Evolutionary conservation across 2,329 filamentous ascomycete genomes (phyloP).

Genomic region (Arthroderma uncinatum): DNA sequence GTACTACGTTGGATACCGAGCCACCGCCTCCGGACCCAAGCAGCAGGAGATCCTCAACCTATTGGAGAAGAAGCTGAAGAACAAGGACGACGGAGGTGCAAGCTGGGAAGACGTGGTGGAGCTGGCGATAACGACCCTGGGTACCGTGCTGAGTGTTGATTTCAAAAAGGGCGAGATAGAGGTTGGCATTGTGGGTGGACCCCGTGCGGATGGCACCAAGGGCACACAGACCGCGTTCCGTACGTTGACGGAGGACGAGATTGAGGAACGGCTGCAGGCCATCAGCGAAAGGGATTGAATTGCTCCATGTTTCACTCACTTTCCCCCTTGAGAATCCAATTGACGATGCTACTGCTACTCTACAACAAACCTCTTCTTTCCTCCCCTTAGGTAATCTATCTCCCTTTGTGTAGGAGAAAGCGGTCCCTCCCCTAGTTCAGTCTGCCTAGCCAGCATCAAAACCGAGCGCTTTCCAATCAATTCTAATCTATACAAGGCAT

Average conservation of each 20-base stretch:
- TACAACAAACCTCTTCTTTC: not conserved
- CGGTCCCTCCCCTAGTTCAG: slow-evolving; percentile 1
- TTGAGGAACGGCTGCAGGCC: slow-evolving; percentile 93
- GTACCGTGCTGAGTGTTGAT: slow-evolving; percentile 93
- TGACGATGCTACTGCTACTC: not conserved
- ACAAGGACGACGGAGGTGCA: slow-evolving; percentile 88
- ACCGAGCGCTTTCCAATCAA: slow-evolving; percentile 4
- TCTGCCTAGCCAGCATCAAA: not conserved
- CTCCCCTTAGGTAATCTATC: not conserved
- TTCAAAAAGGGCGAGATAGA: slow-evolving; percentile 99
- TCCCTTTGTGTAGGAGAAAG: not conserved
- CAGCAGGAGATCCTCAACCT: slow-evolving; percentile 98
- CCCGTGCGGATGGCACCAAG: slow-evolving; percentile 68
- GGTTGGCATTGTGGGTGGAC: slow-evolving; percentile 91
- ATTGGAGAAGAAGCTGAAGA: slow-evolving; percentile 98
- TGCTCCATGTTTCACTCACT: not conserved
- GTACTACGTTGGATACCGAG: slow-evolving; percentile 98
- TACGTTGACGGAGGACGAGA: slow-evolving; percentile 89
- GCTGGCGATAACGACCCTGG: slow-evolving; percentile 86
- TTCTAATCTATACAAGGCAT: not conserved
- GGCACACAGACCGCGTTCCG: slow-evolving; percentile 71
- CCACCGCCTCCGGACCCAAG: slow-evolving; percentile 91
- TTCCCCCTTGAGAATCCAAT: not conserved
- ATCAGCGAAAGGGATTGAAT: slow-evolving; percentile 95
- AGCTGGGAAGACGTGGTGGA: slow-evolving; percentile 97